Conservation (phyloP, 139 green algal genomes). For the Diplosphaera chodatii region DNA sequence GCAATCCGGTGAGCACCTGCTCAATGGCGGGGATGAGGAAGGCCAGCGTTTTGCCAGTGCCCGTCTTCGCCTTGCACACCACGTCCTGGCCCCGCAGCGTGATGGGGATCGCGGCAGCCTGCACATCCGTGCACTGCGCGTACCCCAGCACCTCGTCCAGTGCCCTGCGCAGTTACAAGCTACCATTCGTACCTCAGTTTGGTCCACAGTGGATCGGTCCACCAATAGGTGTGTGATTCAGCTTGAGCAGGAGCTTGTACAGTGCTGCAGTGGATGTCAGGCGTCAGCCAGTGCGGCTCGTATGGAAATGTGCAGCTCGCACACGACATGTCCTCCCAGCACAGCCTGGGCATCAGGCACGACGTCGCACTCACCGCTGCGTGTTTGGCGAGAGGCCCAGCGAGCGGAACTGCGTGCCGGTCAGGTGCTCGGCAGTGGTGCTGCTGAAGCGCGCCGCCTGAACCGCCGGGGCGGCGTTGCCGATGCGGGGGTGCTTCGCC, state of each 20-base stretch:
- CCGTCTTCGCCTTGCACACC: slow-evolving; percentile 78
- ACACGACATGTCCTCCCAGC: no score
- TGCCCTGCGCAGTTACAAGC: slow-evolving; percentile 7
- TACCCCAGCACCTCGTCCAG: slow-evolving; percentile 48
- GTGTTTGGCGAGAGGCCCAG: neutral
- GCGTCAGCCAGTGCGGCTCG: no score
- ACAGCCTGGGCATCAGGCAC: no score
- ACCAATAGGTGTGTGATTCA: no score
- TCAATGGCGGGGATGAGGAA: slow-evolving; percentile 73
- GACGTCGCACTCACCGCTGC: neutral
- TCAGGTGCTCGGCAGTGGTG: neutral
- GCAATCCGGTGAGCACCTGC: no score
- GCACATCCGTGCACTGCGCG: slow-evolving; percentile 39
- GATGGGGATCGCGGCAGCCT: slow-evolving; percentile 32
- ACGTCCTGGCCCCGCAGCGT: slow-evolving; percentile 46
- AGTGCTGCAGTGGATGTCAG: no score
- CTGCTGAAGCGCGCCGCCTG: neutral
- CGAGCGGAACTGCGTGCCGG: neutral
- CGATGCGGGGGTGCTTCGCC: neutral
- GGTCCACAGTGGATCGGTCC: no score
- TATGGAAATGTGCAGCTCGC: no score
- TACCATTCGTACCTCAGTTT: no score
- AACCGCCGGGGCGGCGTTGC: no score
- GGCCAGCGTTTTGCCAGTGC: slow-evolving; percentile 76
- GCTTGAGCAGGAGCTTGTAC: no score